A percentile compares a stretch with the other conserved stretches of the same genome.
Conservation (phyloP, 345 rosid species). For the Gossypium thurberi region DNA sequence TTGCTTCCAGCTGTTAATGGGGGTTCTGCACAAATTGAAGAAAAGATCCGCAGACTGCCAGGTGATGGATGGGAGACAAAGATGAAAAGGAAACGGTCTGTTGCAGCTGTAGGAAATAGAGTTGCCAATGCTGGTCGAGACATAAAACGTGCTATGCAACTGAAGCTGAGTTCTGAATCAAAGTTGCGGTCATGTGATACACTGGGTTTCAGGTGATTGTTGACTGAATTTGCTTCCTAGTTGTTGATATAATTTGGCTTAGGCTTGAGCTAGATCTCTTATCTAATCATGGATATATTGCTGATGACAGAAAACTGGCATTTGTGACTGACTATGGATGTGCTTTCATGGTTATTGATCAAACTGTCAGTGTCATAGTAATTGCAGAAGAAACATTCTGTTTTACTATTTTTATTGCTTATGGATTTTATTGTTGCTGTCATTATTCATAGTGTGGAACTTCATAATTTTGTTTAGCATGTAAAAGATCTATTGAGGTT, state of each 20-base stretch:
- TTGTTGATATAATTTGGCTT: not conserved
- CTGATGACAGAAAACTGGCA: not conserved
- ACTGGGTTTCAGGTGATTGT: conserved; percentile 62
- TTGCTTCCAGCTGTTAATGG: conserved; percentile 49
- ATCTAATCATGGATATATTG: not conserved
- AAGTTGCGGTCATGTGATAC: conserved; percentile 67
- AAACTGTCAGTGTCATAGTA: not conserved
- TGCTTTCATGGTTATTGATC: not conserved
- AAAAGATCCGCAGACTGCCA: conserved; percentile 74
- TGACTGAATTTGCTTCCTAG: conserved; percentile 1
- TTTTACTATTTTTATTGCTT: not conserved
- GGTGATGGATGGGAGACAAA: conserved; percentile 95
- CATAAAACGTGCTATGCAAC: conserved; percentile 47
- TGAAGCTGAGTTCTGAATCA: conserved; percentile 52
- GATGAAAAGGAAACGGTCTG: conserved; percentile 87
- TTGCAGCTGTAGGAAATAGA: conserved; percentile 67
- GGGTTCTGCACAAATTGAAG: conserved; percentile 48
- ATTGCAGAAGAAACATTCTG: not conserved
- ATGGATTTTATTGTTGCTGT: not conserved
- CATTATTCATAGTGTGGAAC: not conserved
- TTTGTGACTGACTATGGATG: not conserved
- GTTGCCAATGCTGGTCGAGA: conserved; percentile 54
- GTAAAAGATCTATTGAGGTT: not conserved
- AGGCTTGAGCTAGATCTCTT: not conserved
- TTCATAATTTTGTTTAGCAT: not conserved